These are phyloP conservation scores for Punica granatum DNA, from an alignment of 345 rosid genomes.

Conservation along the genomic window DNA sequence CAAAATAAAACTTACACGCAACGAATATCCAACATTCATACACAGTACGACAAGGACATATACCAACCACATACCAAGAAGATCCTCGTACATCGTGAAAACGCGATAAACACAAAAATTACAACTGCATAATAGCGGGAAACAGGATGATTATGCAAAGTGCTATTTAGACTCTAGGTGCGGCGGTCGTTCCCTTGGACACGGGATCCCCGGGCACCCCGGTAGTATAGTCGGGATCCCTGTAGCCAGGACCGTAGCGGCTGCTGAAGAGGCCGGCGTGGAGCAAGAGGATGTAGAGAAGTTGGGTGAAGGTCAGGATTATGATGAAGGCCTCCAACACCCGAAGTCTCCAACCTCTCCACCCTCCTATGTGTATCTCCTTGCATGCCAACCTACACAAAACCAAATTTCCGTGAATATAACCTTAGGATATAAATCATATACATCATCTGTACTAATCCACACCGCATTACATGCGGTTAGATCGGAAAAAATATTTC, in stretches of 20 bases:
- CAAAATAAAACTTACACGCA: too few relatives aligned
- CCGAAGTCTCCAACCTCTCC: slow-evolving; percentile 78
- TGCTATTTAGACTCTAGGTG: background rate
- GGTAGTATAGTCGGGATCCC: slow-evolving; percentile 44
- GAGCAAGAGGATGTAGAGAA: slow-evolving; percentile 50
- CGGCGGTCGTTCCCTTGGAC: slow-evolving; percentile 2
- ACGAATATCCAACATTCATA: too few relatives aligned
- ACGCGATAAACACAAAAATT: too few relatives aligned
- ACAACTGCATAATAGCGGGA: too few relatives aligned
- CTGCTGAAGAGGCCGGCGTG: slow-evolving; percentile 74
- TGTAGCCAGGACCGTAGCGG: slow-evolving; percentile 73
- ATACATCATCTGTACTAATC: too few relatives aligned
- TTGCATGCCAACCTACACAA: slow-evolving; percentile 71
- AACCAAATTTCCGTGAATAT: background rate
- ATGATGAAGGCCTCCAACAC: slow-evolving; percentile 69
- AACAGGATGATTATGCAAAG: too few relatives aligned
- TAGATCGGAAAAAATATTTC: too few relatives aligned
- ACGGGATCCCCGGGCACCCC: slow-evolving; percentile 18
- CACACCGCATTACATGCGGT: too few relatives aligned
- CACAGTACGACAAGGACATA: too few relatives aligned
- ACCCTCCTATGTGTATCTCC: slow-evolving; percentile 71
- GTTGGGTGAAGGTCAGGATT: slow-evolving; percentile 58
- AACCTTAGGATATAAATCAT: too few relatives aligned
- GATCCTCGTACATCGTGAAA: too few relatives aligned
- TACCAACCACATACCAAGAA: too few relatives aligned